Evolutionary conservation across 2,329 filamentous ascomycete genomes (phyloP).

Genomic region (Escovopsis sp.): DNA sequence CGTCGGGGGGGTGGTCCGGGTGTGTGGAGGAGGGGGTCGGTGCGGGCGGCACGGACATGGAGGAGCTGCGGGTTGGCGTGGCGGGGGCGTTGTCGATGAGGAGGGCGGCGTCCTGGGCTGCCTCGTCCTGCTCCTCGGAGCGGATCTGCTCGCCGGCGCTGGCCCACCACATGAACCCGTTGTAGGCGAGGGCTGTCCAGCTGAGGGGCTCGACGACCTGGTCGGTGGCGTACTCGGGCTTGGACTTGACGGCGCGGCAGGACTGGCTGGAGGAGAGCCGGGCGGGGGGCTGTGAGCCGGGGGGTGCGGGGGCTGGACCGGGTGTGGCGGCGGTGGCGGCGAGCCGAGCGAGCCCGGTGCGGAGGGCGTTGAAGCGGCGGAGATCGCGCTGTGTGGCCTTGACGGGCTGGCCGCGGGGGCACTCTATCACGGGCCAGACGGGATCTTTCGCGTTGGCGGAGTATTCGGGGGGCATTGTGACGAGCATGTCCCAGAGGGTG

Average conservation of each 20-base stretch:
- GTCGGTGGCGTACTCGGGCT: slow-evolving; percentile 36
- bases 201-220: slow-evolving; percentile 46
- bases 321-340: slow-evolving; percentile 11
- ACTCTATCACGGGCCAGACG: slow-evolving; percentile 64
- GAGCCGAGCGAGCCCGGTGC: slow-evolving; percentile 43
- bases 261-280: slow-evolving; percentile 15
- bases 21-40: slow-evolving; percentile 14
- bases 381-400: slow-evolving; percentile 86
- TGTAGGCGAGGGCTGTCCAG: slow-evolving; percentile 65
- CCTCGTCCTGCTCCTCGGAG: slow-evolving; percentile 45
- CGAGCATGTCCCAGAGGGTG: slow-evolving; percentile 75
- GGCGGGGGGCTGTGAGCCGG: slow-evolving; percentile 14
- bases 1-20: slow-evolving; percentile 19
- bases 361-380: slow-evolving; percentile 59
- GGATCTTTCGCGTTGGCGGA: slow-evolving; percentile 42
- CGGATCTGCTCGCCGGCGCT: slow-evolving; percentile 60
- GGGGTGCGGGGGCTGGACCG: slow-evolving; percentile 15
- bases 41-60: slow-evolving; percentile 16
- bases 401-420: slow-evolving; percentile 46
- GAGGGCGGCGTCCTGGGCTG: slow-evolving; percentile 38
- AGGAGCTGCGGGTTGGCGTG: slow-evolving; percentile 5
- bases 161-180: slow-evolving; percentile 82
- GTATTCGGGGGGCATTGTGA: slow-evolving; percentile 59
- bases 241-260: slow-evolving; percentile 16
- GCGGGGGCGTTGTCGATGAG: slow-evolving; percentile 31